phyloP scores from a whole-genome alignment of 345 rosid genomes.

The Syzygium aqueum region DNA sequence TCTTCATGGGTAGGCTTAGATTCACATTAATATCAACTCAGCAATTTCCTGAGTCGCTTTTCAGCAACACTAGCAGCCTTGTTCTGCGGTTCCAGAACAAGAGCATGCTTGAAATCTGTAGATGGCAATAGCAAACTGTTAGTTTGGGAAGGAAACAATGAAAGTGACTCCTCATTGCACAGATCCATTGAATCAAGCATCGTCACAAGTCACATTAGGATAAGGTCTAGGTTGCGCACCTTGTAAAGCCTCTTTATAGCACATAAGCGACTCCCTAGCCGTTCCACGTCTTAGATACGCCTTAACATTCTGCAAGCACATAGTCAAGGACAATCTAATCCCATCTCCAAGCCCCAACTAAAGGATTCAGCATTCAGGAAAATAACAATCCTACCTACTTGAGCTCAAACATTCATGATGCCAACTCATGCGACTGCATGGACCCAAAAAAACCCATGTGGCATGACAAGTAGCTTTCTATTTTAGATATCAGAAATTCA shows the following conservation, averaged over 20 bases:
- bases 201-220: background rate
- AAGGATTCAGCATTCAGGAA: background rate
- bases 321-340: background rate
- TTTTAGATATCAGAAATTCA: background rate
- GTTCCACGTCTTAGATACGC: constrained; percentile 93
- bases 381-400: background rate
- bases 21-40: constrained; percentile 22
- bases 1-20: background rate
- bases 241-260: constrained; percentile 71
- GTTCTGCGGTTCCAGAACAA: constrained; percentile 87
- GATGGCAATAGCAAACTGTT: background rate
- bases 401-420: background rate
- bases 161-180: background rate
- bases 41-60: constrained; percentile 53
- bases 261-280: constrained; percentile 73
- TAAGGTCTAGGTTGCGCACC: constrained; percentile 24
- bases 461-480: background rate
- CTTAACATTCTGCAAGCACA: constrained; percentile 66
- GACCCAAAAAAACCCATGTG: background rate
- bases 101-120: constrained; percentile 83
- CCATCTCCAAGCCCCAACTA: background rate
- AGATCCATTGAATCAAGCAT: background rate
- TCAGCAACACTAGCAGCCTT: constrained; percentile 61
- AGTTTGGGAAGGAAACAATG: background rate
- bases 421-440: background rate